Base-by-base conservation (phyloP, 2,329 filamentous ascomycete genomes). In the Xylaria hypoxylon region DNA sequence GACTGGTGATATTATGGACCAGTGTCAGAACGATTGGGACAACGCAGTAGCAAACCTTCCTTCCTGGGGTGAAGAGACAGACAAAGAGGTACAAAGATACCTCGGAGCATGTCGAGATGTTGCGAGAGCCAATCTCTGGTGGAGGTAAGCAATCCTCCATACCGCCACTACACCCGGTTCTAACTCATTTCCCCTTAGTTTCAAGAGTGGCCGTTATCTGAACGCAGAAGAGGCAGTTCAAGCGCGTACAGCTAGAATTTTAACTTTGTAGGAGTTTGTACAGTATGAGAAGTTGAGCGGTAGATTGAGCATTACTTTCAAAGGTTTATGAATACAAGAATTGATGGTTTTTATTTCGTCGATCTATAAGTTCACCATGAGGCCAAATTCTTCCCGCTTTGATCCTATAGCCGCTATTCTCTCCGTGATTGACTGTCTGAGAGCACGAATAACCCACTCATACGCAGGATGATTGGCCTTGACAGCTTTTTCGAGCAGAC, bases 81-180 rank as follows among this genome's bases (percentile, higher is more conserved):
- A 63, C 17, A 63, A 51, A 33, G 52, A 63, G 52, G 44, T 63
- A 22, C 52, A 57, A 11, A 56, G 52, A 28, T 63, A 63, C n/a
- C 42, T 63, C 3, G 44, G 42, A 1, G 52, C 44, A 22, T 31
- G 40, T 7, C 60, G 60, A 13, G 60, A 63, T 19, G 44, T 51
- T 10, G 51, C 60, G 15, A 57, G 60, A 63, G 60, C 52, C n/a
- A 63, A 63, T 40, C 51, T 63, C 19, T 53, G 26, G 48, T 63
- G 60, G 60, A 63, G 60, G 60, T 63, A 63, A 15, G 44, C 28
- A 44, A 13, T 40, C 24, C 40, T 2, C 22, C 13, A 3, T 17
- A n/a, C 22, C 7, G n/a, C 19, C 2, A 10, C 5, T 19, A 10
- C 1, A 53, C 26, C n/a, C 11, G 19, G 38, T n/a, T 15, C 26